Conservation (phyloP, 306 rosid genomes). For the Sindora glabra region DNA sequence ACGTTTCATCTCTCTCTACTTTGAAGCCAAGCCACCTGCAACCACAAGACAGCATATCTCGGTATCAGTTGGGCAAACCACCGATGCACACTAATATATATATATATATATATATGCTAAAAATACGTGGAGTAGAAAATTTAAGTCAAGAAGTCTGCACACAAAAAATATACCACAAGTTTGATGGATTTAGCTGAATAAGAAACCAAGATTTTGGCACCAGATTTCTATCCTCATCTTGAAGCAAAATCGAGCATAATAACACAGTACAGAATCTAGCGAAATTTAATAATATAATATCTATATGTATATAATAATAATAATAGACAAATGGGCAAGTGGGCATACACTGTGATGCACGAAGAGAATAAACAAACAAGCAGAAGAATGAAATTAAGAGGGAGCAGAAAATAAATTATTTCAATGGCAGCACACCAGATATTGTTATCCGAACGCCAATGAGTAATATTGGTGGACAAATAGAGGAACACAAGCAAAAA, state of each 20-base stretch:
- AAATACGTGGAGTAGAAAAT: background rate
- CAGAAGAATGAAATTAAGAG: background rate
- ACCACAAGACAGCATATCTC: slow-evolving; percentile 21
- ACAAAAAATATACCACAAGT: background rate
- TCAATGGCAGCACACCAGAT: slow-evolving; percentile 5
- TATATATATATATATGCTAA: too few species aligned
- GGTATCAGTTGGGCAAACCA: slow-evolving; percentile 21
- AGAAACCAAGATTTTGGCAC: background rate
- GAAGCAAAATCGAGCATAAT: background rate
- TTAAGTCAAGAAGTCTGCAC: slow-evolving; percentile 9
- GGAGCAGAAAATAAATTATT: slow-evolving; percentile 9
- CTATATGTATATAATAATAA: background rate
- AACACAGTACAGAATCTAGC: background rate
- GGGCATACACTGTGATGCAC: background rate
- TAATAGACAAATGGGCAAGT: background rate
- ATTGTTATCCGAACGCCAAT: background rate
- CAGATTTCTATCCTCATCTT: slow-evolving; percentile 10
- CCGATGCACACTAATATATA: too few species aligned
- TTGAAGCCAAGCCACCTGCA: slow-evolving; percentile 21
- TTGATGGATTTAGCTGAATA: background rate
- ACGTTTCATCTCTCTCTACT: slow-evolving; percentile 15
- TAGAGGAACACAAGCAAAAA: slow-evolving; percentile 17
- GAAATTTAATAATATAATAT: background rate
- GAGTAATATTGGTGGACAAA: slow-evolving; percentile 6
- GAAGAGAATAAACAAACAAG: background rate